Evolutionary conservation across 257 asterid genomes (phyloP), one percentile per base, ranked within the genome.

Genomic region (Nicotiana knightiana): DNA sequence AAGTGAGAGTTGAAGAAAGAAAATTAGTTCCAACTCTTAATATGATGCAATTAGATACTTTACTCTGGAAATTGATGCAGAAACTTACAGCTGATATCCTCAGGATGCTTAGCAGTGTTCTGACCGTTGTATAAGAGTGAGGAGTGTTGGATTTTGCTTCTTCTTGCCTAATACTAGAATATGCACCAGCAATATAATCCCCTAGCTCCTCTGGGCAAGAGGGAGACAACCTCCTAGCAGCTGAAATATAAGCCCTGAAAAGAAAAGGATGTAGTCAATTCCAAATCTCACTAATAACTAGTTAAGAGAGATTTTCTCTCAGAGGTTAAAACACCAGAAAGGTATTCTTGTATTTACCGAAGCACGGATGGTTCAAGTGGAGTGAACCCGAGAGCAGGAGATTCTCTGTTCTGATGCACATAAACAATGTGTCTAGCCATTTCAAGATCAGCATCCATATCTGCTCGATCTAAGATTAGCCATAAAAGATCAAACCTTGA

Each of bases 391-490:
- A 94, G 97, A 83, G 96, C 99, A 78, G 99, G 99, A 82, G 97
- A 92, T 88, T 96, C 98, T 82, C 90, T 96, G 35, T 96, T 86
- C 88, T 94, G 98, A 90, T 94, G 99, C 81, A 96, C 99, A 83
- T 94, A 93, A 87, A 96, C 97, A 86, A 96, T 96, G 81, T 94
- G 99, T 77, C 99, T 91, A 86, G 99, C 99, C 97, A 96, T 48
- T 86, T 96, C 99, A 79, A 96, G 99, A 86, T 96, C 98, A 77
- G 90, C 90, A 84, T 96, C 99, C 98, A 96, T 96, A 86, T 96
- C 99, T 83, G 99, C 99, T 86, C 93, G 91, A 81, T 96, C 98
- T 77, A 96, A 92, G 87, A 96, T 96, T 92, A 96, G 85, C 99
- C 99, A 96, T 76, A 96, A 85, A 82, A 96, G 97, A 87, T 96